Base-by-base conservation (phyloP, 306 rosid genomes). In the Prinsepia uniflora region DNA sequence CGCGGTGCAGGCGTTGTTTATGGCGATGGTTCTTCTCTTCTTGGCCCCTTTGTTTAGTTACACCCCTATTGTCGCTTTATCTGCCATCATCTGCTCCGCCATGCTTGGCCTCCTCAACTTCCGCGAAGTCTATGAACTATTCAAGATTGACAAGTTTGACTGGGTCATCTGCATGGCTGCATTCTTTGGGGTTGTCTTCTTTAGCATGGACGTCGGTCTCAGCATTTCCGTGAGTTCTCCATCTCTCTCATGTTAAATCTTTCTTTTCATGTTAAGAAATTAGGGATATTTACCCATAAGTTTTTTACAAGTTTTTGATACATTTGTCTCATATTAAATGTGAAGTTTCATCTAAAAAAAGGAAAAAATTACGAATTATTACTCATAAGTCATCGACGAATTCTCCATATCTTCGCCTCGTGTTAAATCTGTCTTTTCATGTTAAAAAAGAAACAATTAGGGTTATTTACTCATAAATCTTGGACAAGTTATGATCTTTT, bases 31-130 rank as follows among this genome's bases (percentile, higher is more conserved):
- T 36, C 85, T 94, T 1, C 54, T 46, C 41, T 84, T 90, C 76
- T 72, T 94, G 73, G 98, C 96, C 7, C 97, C 97, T 58, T 72
- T 94, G 8, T 94, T 94, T 63, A 72, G 95, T 22, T 63, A 81
- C 84, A 94, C 98, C 17, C 98, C 98, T 47, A 84, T 87, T 36
- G 97, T 90, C 30, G 89, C 94, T 69, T 83, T 94, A 12, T 85
- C 95, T 7, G 83, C 91, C 40, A 94, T 94, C 53, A 94, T 94
- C 43, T 82, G 79, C 53, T 87, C 97, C 1, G 96, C 97, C 40
- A 90, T 94, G 97, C 0, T 94, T n/a, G 90, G 94, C 0, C 85
- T 94, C 30, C 83, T 94, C 65, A 76, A 90, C 42, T 86, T 79
- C 34, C 13, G 45, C 0, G 94, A 78, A 56, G 78, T 62, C 6